Percentiles rank a stretch among this genome's conserved stretches.
Evolutionary conservation across 2,329 filamentous ascomycete species (phyloP).

Genomic region (Cladophialophora exuberans): DNA sequence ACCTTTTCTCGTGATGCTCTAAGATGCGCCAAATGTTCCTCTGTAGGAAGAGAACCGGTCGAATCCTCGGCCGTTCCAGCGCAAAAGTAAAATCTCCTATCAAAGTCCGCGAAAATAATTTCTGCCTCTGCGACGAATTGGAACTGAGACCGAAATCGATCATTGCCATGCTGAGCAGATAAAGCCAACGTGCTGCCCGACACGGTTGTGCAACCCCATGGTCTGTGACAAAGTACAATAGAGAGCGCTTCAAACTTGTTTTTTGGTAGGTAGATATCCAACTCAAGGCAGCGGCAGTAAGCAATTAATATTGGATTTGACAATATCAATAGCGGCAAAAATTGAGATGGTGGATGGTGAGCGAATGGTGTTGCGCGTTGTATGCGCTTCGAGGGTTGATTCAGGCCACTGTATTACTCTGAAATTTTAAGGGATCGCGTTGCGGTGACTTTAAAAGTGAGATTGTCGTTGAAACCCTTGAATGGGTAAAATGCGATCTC

Average conservation of each 20-base stretch:
- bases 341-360: too few relatives aligned
- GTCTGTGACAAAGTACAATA: conserved; percentile 11
- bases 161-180: conserved; percentile 24
- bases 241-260: background rate
- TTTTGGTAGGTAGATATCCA: background rate
- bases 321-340: too few relatives aligned
- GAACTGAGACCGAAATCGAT: conserved; percentile 1
- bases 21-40: conserved; percentile 23
- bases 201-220: conserved; percentile 15
- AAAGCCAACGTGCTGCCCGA: conserved; percentile 16
- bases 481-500: too few relatives aligned
- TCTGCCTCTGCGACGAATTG: conserved; percentile 10
- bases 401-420: too few relatives aligned
- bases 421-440: too few relatives aligned
- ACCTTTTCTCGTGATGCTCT: conserved; percentile 17
- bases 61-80: background rate
- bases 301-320: too few relatives aligned
- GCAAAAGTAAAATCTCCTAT: conserved; percentile 25
- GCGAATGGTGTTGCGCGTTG: too few relatives aligned
- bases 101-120: conserved; percentile 15
- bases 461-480: too few relatives aligned
- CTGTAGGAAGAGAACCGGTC: conserved; percentile 18
- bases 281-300: background rate
- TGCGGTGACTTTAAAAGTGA: too few relatives aligned
- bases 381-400: too few relatives aligned